Evolutionary conservation across 2,329 filamentous ascomycete species (phyloP).

Genomic region (Pseudocercospora crystallina): DNA sequence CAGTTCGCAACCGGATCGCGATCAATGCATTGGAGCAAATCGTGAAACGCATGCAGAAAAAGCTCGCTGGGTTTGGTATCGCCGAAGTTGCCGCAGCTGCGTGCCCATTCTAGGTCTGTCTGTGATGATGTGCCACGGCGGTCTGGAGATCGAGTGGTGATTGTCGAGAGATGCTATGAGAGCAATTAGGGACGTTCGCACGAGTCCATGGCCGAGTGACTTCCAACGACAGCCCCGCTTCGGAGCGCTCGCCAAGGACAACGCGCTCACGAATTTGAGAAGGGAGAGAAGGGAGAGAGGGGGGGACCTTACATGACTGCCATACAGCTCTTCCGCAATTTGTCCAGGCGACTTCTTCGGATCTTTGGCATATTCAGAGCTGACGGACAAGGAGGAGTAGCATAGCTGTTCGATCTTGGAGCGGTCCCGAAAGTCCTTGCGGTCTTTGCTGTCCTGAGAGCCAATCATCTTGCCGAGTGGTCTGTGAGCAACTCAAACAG

Average conservation of each 20-base stretch:
- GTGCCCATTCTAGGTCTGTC: constrained; percentile 50
- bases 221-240: too few species aligned
- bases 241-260: constrained; percentile 8
- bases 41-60: constrained; percentile 68
- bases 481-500: neutral
- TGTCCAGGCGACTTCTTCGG: constrained; percentile 27
- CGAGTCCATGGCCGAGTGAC: too few species aligned
- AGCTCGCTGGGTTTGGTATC: constrained; percentile 61
- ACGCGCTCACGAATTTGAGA: too few species aligned
- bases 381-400: constrained; percentile 24
- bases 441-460: constrained; percentile 2
- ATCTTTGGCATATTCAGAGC: constrained; percentile 27
- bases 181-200: neutral
- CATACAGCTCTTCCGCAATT: constrained; percentile 27
- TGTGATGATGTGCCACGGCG: constrained; percentile 7
- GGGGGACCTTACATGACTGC: constrained; percentile 21
- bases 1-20: constrained; percentile 53
- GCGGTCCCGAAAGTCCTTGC: constrained; percentile 12
- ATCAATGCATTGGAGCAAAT: constrained; percentile 59
- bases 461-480: constrained; percentile 4
- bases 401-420: constrained; percentile 26
- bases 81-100: constrained; percentile 68
- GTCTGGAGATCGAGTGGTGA: constrained; percentile 19
- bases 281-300: neutral
- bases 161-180: constrained; percentile 24